These are phyloP conservation scores for Colletotrichum sp. DNA, from an alignment of 2,329 filamentous ascomycete genomes.

Conservation along the genomic window DNA sequence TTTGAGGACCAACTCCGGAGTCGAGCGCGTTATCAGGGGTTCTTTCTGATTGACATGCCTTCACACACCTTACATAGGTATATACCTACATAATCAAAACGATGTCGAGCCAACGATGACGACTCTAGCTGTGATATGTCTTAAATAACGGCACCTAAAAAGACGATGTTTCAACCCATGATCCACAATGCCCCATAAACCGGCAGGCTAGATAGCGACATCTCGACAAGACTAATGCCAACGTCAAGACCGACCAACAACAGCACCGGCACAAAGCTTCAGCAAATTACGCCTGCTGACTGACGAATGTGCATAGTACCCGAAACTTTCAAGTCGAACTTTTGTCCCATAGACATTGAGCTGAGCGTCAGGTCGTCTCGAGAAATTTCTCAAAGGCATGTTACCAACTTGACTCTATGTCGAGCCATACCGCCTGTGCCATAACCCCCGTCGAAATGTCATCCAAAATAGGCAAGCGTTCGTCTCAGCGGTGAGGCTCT, in stretches of 20 bases:
- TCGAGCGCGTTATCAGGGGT: too few species aligned
- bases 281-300: background rate
- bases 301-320: too few species aligned
- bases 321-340: background rate
- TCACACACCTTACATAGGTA: too few species aligned
- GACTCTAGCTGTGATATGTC: too few species aligned
- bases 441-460: background rate
- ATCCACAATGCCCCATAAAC: background rate
- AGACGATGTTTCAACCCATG: accelerated
- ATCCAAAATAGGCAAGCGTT: background rate
- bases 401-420: accelerated
- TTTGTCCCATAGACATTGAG: background rate
- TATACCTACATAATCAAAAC: too few species aligned
- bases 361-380: too few species aligned
- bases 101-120: too few species aligned
- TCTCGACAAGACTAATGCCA: background rate
- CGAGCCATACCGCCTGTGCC: background rate
- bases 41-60: accelerated
- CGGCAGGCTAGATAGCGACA: accelerated
- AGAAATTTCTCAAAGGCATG: background rate
- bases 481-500: background rate
- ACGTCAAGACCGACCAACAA: background rate
- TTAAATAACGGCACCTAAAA: too few species aligned
- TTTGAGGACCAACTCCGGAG: accelerated
- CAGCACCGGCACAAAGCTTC: background rate